Evolutionary conservation across 2,329 filamentous ascomycete species (phyloP).

Genomic region (Aspergillus sp.): DNA sequence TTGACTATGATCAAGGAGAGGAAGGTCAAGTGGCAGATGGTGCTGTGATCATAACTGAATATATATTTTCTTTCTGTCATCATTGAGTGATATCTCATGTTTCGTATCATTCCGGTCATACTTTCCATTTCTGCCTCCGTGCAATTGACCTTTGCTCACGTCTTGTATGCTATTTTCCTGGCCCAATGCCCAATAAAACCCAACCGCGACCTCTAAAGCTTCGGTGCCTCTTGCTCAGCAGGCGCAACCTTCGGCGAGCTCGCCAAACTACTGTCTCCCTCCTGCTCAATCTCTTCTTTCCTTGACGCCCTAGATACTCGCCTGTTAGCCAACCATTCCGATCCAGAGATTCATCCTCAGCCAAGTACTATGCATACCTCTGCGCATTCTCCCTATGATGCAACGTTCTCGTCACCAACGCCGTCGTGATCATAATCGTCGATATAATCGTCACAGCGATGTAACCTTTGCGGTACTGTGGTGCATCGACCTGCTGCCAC

Average conservation of each 20-base stretch:
- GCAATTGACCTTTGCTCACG: too few relatives aligned
- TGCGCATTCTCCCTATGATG: constrained; percentile 8
- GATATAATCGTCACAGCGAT: constrained; percentile 55
- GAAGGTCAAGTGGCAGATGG: constrained; percentile 45
- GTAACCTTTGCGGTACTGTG: constrained; percentile 60
- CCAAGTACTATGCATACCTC: neutral
- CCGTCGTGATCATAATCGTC: constrained; percentile 50
- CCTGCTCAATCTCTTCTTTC: neutral
- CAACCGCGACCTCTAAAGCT: neutral
- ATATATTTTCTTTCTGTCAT: neutral
- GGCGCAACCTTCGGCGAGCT: neutral
- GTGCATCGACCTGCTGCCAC: constrained; percentile 65
- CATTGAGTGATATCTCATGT: too few relatives aligned
- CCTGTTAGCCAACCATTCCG: neutral
- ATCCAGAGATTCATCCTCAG: neutral
- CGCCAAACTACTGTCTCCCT: neutral
- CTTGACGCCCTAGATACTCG: neutral
- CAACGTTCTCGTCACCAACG: constrained; percentile 23
- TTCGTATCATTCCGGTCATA: too few relatives aligned
- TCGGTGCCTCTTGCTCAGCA: neutral
- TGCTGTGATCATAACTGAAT: constrained; percentile 24
- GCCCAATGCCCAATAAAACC: too few relatives aligned
- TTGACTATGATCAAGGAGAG: constrained; percentile 42
- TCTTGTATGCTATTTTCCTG: too few relatives aligned
- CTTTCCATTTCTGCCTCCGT: too few relatives aligned